phyloP scores from a whole-genome alignment of 2,329 filamentous ascomycete species.

The Taxawa tesnikishii region DNA sequence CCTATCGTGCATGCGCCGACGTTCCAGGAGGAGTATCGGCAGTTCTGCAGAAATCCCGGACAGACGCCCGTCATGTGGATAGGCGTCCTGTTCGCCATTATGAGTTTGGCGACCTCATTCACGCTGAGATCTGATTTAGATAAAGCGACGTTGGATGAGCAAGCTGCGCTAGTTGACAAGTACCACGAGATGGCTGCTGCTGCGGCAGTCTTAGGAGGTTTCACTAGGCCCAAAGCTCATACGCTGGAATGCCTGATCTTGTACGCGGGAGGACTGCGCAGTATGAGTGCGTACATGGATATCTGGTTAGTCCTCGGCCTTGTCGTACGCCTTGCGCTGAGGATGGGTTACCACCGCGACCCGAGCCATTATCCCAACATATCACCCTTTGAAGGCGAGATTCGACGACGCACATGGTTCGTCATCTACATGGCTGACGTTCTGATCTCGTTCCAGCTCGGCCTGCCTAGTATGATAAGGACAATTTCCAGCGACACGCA shows the following conservation, averaged over 20 bases:
- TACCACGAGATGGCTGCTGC: constrained; percentile 19
- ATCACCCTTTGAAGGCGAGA: constrained; percentile 15
- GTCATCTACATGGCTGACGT: constrained; percentile 32
- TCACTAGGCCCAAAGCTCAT: constrained; percentile 31
- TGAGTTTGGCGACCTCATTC: constrained; percentile 27
- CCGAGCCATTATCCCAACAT: constrained; percentile 28
- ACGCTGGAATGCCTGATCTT: constrained; percentile 28
- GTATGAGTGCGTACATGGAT: constrained; percentile 18
- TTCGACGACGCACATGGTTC: constrained; percentile 33
- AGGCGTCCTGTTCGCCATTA: constrained; percentile 33
- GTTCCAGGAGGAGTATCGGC: constrained; percentile 29
- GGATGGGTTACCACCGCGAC: constrained; percentile 36
- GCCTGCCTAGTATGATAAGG: constrained; percentile 36
- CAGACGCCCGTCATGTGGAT: constrained; percentile 31
- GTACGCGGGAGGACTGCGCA: constrained; percentile 18
- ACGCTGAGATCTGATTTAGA: constrained; percentile 14
- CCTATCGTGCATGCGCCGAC: constrained; percentile 49
- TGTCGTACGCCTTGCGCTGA: constrained; percentile 25
- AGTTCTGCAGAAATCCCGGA: constrained; percentile 30
- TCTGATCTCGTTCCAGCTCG: constrained; percentile 34
- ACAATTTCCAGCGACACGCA: constrained; percentile 28
- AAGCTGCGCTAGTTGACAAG: constrained; percentile 9
- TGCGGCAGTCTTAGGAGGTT: constrained; percentile 22
- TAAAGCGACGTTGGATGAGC: constrained; percentile 9
- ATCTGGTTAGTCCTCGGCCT: constrained; percentile 30